Evolutionary conservation across 1,284 basidiomycete genomes (phyloP), one percentile per base, ranked within the genome.

Genomic region (Marasmius oreades): DNA sequence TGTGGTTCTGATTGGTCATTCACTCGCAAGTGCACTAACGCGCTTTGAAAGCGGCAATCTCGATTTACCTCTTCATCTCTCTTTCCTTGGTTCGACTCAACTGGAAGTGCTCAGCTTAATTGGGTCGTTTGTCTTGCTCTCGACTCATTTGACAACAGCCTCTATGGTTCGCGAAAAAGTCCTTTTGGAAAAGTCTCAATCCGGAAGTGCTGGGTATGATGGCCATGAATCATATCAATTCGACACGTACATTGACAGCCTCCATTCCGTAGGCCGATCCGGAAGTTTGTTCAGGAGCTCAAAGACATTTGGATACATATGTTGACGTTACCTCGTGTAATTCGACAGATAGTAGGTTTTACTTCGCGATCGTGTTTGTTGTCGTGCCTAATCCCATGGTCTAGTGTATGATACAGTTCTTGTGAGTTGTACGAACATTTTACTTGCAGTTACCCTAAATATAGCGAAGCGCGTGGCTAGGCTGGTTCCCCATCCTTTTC

Each of bases 401-500:
- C 53, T 57, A 90, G 88, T 90, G 81, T 62, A 70, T 86, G 28
- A 84, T 92, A 36, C 93, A 96, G 71, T 93, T 95, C 74, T 95
- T 95, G 92, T 93, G 68, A 62, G 88, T n/a, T 36, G 8, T 42
- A 7, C 10, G 34, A 50, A 52, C 18, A 4, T n/a, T 42, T 28
- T 44, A 8, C 33, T 20, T 11, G 28, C 39, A 10, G 11, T 3
- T 24, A 14, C 8, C 24, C 43, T 14, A 56, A 24, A 14, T 44
- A n/a, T 2, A 36, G 34, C 42, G 12, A 60, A 92, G 90, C 60
- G 80, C 87, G 3, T 92, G 84, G 82, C 77, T 93, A 56, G 90
- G 84, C 2, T 95, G 93, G 93, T 95, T 94, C 64, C 93, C 93
- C 0, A 75, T 94, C 26, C 75, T 95, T 1, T 95, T 96, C 73